Evolutionary conservation across 164 flowering plant species (phyloP).

Genomic region (Tetrastigma voinierianum): DNA sequence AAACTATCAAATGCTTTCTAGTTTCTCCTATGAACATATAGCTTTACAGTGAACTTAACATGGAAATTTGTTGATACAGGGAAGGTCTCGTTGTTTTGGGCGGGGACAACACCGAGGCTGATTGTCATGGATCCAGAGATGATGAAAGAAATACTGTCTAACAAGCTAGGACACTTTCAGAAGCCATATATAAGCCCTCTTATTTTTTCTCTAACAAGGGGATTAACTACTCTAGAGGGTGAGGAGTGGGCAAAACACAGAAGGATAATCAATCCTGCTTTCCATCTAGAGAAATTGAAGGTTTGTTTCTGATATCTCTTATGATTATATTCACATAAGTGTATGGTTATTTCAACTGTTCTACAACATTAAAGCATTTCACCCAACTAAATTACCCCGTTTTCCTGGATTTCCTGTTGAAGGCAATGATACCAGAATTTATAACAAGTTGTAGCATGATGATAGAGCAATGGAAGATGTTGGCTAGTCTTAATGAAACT

Average conservation of each 20-base stretch:
- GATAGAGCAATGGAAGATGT: slow-evolving; percentile 14
- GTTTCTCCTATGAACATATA: too few species aligned
- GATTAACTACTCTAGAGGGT: slow-evolving; percentile 14
- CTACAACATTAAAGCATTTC: not conserved
- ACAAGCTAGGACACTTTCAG: slow-evolving; percentile 11
- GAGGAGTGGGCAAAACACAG: slow-evolving; percentile 30
- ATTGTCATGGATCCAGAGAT: slow-evolving; percentile 23
- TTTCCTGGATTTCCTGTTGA: not conserved
- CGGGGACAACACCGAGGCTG: slow-evolving; percentile 25
- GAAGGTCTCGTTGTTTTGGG: slow-evolving; percentile 10
- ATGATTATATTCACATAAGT: not conserved
- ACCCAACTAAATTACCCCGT: not conserved
- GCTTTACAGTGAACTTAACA: too few species aligned
- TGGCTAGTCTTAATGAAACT: not conserved
- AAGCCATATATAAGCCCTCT: slow-evolving; percentile 12
- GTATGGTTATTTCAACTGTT: not conserved
- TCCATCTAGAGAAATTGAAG: slow-evolving; percentile 30
- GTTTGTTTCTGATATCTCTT: not conserved
- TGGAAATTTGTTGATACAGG: too few species aligned
- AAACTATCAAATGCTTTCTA: too few species aligned
- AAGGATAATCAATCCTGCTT: slow-evolving; percentile 27
- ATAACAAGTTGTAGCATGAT: slow-evolving; percentile 9
- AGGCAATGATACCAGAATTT: slow-evolving; percentile 19
- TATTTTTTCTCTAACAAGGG: too few species aligned
- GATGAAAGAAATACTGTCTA: slow-evolving; percentile 18